Base-by-base conservation (phyloP, 2,329 filamentous ascomycete species). In the Fusarium bulbicola region DNA sequence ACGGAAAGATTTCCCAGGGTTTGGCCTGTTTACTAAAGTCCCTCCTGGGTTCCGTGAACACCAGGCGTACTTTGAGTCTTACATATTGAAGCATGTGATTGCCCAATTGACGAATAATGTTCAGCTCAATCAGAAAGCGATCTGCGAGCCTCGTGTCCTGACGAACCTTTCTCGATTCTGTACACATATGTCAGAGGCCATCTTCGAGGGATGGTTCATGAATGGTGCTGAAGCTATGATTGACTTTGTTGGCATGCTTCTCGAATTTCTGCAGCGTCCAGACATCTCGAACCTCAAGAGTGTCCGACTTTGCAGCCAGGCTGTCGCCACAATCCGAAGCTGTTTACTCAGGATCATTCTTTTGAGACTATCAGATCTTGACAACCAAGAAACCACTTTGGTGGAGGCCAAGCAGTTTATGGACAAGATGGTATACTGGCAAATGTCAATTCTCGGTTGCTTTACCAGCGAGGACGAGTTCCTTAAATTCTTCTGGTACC, bases 161-260 rank as follows among this genome's bases (percentile, higher is more conserved):
- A 95, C 92, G 8, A 99, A 99, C 74, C 86, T 99, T 78, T 92
- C 93, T 2, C 90, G 95, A 18, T 92, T 98, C 71, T 90, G 92
- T 37, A 85, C 89, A 6, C 94, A 98, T 78, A 89, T 98, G 80
- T 90, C 92, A 1, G 96, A 99, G 80, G 93, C 94, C 11, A 92
- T 97, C 18, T 98, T 96, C 74, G 96, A 98, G 82, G 96, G 96
- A 21, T 98, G 95, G 94, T 98, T 98, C 78, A 89, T 98, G 71
- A 92, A 96, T 73, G 95, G 95, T 3, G 93, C 93, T 3, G 93
- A 95, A 75, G 87, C 90, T 8, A 88, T 96, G 75, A 87, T 98
- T 37, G 95, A 98, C 77, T 97, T 98, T 76, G 89, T 92, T 7
- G 96, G 95, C 4, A 91, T 92, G 59, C 83, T 98, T 12, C 83